These are phyloP conservation scores for Hyaloperonospora brassicae DNA, from an alignment of 352 stramenopile genomes.

Conservation along the genomic window DNA sequence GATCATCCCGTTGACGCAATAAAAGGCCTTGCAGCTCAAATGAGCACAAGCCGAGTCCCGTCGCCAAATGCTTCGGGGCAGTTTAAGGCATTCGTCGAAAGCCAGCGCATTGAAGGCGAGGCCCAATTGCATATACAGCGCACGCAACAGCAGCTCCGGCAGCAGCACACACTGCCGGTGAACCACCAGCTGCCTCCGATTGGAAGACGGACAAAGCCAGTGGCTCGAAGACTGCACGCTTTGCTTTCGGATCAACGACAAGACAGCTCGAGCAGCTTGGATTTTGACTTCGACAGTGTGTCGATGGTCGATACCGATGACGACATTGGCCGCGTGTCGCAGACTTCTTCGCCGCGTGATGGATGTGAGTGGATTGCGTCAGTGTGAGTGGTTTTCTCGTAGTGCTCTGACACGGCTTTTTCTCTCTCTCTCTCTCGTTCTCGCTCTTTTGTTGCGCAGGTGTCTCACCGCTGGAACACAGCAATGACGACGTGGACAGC, in stretches of 20 bases:
- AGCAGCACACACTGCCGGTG: slow-evolving; percentile 24
- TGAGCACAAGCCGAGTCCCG: slow-evolving; percentile 15
- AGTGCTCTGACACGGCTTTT: slow-evolving; percentile 8
- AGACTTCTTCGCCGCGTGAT: slow-evolving; percentile 65
- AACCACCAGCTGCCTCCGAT: slow-evolving; percentile 30
- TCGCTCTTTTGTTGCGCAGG: slow-evolving; percentile 22
- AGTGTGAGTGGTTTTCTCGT: neutral
- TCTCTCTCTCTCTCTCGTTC: neutral
- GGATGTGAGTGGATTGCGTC: slow-evolving; percentile 42
- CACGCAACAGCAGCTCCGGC: slow-evolving; percentile 26
- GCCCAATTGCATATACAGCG: slow-evolving; percentile 20
- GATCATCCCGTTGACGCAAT: slow-evolving; percentile 24
- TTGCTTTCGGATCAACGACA: slow-evolving; percentile 45
- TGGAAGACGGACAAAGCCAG: slow-evolving; percentile 18
- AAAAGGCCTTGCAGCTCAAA: slow-evolving; percentile 18
- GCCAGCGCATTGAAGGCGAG: slow-evolving; percentile 25
- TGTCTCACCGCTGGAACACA: slow-evolving; percentile 71
- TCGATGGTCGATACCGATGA: slow-evolving; percentile 53
- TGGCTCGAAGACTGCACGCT: slow-evolving; percentile 48
- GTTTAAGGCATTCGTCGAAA: slow-evolving; percentile 37
- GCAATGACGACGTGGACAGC: slow-evolving; percentile 66
- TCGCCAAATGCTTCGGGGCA: slow-evolving; percentile 11
- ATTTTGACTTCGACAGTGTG: slow-evolving; percentile 84
- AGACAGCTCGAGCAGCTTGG: slow-evolving; percentile 42
- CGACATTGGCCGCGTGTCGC: slow-evolving; percentile 55